Conservation (phyloP, 2,329 filamentous ascomycete genomes). For the Colletotrichum melonis region DNA sequence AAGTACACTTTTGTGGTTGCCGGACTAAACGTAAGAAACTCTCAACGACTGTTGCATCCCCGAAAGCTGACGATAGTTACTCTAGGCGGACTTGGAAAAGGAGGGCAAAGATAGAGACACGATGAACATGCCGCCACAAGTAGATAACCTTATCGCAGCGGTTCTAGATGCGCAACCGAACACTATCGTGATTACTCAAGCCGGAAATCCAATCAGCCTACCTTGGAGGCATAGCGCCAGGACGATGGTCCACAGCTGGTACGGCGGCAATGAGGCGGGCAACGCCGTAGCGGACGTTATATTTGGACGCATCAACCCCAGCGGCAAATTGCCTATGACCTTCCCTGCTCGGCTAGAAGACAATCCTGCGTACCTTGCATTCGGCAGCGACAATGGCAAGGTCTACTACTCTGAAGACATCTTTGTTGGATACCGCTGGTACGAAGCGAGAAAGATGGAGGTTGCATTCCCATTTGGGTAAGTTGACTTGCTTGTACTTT, state of each 20-base stretch:
- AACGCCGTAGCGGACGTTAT: conserved; percentile 79
- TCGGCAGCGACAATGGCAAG: conserved; percentile 69
- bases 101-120: conserved; percentile 79
- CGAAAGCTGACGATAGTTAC: neutral
- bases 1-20: conserved; percentile 84
- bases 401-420: conserved; percentile 79
- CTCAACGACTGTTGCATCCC: no score
- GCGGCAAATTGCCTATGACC: conserved; percentile 79
- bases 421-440: conserved; percentile 79
- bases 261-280: conserved; percentile 80
- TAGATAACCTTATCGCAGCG: conserved; percentile 74
- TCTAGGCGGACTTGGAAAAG: conserved; percentile 72
- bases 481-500: neutral
- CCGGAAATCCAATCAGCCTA: conserved; percentile 75
- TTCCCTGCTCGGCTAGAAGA: conserved; percentile 74
- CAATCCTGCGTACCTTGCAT: conserved; percentile 78
- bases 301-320: conserved; percentile 75
- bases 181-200: conserved; percentile 76
- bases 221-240: conserved; percentile 65
- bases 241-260: conserved; percentile 77
- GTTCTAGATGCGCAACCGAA: conserved; percentile 73
- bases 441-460: conserved; percentile 69
- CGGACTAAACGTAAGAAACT: conserved; percentile 65
- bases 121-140: conserved; percentile 75
- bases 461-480: conserved; percentile 73